Base-by-base conservation (phyloP, 192 early-diverging fungal genomes). In the Coemansia sp. region DNA sequence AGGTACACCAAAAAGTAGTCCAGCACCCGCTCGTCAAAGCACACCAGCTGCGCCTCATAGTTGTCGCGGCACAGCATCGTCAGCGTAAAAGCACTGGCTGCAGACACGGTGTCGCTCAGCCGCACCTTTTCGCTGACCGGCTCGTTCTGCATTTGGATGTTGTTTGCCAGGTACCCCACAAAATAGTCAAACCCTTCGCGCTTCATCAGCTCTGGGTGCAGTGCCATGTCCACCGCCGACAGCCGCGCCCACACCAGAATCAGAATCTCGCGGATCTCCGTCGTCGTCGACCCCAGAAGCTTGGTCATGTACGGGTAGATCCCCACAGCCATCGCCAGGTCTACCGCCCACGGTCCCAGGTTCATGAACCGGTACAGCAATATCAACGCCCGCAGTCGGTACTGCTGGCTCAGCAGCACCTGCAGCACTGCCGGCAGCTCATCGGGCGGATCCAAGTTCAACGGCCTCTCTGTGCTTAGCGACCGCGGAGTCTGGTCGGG, bases 181-280 rank as follows among this genome's bases (percentile, higher is more conserved):
- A 99, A 99, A 72, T 99, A 98, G 19, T 87, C 83, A 69, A 88
- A 94, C 10, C 91, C 93, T 63, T 90, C 89, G 72, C 92, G 90
- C 72, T 95, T 95, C 53, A 97, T 74, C 42, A 99, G 76, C 64
- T 98, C 95, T 27, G 86, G 88, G 60, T 93, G 92, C 67, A 94
- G 91, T 22, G 86, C 86, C 41, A 84, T 81, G 67, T 99, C 97
- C 0, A 98, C 93, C 0, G 94, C 95, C 33, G 97, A 83, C 53
- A 99, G 89, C 67, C 95, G 88, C 11, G 95, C 91, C 95, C 97
- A 99, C 54, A 99, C 97, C 58, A 98, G 93, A 4, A 95, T 93
- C 21, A 99, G 83, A 11, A 96, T 92, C 34, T 94, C 93, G 63
- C 93, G 91, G 34, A 98, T 83, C 70, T 99, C 95, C 0, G 88